These are phyloP conservation scores for Tuber aestivum DNA, from an alignment of 495 filamentous ascomycete species.

Conservation along the genomic window DNA sequence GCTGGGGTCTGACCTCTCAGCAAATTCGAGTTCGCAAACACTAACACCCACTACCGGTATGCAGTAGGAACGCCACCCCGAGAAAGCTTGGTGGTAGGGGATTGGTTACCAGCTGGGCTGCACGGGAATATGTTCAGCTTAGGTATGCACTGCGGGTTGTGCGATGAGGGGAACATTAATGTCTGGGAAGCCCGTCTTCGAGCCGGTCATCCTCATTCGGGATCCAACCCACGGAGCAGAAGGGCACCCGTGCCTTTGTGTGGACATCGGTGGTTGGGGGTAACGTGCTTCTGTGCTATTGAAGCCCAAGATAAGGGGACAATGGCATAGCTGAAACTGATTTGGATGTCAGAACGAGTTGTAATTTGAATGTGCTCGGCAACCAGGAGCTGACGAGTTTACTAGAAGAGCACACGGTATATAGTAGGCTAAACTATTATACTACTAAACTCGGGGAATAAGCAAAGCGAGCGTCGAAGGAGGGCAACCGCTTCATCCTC, in stretches of 20 bases:
- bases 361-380: neutral
- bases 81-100: conserved; percentile 32
- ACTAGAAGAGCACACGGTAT: neutral
- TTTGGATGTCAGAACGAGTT: neutral
- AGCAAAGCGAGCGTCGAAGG: neutral
- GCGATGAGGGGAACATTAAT: conserved; percentile 1
- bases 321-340: conserved; percentile 4
- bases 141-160: conserved; percentile 12
- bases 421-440: neutral
- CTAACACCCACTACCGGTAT: conserved; percentile 8
- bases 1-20: conserved; percentile 30
- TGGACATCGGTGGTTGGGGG: neutral
- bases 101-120: conserved; percentile 23
- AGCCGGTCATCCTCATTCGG: neutral
- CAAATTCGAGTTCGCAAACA: conserved; percentile 23
- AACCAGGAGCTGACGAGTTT: neutral
- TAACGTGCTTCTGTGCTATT: neutral
- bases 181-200: conserved; percentile 30
- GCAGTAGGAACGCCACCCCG: conserved; percentile 26
- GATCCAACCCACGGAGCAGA: neutral
- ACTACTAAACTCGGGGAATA: neutral
- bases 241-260: neutral
- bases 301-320: neutral
- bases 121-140: conserved; percentile 32
- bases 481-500: neutral